Evolutionary conservation across 352 stramenopile genomes (phyloP).

Genomic region (Thraustochytrium striatum): DNA sequence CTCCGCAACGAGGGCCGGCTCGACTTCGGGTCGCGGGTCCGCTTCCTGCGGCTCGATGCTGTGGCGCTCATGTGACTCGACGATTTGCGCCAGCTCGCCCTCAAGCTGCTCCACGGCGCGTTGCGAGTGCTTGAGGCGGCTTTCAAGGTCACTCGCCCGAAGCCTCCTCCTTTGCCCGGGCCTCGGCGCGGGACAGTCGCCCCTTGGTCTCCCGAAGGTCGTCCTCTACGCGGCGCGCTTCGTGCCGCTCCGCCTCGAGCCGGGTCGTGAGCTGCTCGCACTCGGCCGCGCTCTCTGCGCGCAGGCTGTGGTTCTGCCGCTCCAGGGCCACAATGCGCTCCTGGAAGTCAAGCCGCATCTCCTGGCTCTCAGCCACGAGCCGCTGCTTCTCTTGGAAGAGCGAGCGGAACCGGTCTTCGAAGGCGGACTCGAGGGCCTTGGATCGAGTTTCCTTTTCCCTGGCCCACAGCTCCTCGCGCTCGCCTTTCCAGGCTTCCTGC

Average conservation of each 20-base stretch:
- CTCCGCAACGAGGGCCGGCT: background rate
- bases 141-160: too few relatives aligned
- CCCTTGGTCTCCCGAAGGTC: too few relatives aligned
- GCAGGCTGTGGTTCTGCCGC: background rate
- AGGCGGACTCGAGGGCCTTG: conserved; percentile 5
- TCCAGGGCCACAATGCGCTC: conserved; percentile 23
- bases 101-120: background rate
- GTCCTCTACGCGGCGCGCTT: too few relatives aligned
- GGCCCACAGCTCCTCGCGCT: background rate
- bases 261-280: background rate
- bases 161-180: too few relatives aligned
- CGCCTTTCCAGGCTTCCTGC: background rate
- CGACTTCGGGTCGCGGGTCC: background rate
- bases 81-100: background rate
- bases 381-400: conserved; percentile 37
- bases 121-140: too few relatives aligned
- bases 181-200: too few relatives aligned
- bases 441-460: background rate
- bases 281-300: background rate
- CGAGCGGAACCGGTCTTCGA: conserved; percentile 7
- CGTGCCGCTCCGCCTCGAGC: background rate
- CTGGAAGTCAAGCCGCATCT: background rate
- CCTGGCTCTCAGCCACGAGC: conserved; percentile 25
- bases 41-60: background rate
- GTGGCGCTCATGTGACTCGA: background rate